Base-by-base conservation (phyloP, 306 rosid species). In the Carpinus fangiana region DNA sequence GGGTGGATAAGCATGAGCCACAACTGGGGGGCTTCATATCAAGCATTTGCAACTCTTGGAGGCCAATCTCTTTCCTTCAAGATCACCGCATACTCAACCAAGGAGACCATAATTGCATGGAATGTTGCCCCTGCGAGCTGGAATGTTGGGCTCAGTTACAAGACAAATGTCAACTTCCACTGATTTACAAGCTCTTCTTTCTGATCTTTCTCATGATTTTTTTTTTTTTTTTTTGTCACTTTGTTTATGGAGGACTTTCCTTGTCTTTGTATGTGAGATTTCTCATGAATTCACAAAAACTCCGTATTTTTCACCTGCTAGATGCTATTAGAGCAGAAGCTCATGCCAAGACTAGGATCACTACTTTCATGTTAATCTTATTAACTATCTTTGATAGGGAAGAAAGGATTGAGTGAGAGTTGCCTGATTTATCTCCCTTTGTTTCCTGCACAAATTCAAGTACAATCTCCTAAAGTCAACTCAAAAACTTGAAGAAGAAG, bases 11-110 rank as follows among this genome's bases (percentile, higher is more conserved):
- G 80, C 10, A 95, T 95, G 99, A 95, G 92, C 86, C 99, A 95
- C 52, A 95, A 95, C 46, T 95, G 98, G 98, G 98, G 98, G 11
- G 97, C 98, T 50, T 95, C 98, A 0, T 95, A 95, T 68, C 96
- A 94, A 71, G 97, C 98, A 8, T 92, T 95, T 84, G 84, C 98
- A 46, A 76, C 97, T 8, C 82, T 92, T 0, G 82, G 73, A n/a
- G 95, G 89, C 23, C 98, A 94, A 88, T 0, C 90, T 73, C 93
- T 95, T 47, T 95, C 98, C 74, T 95, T 91, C 70, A 90, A 68
- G 61, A 38, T 90, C 53, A 94, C 95, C 76, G 89, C 97, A 14
- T 90, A 88, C 92, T 85, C 93, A 9, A 82, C 91, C 45, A 85
- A 13, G 52, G 81, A 94, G 66, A 92, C 93, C 20, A 78, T 94